Evolutionary conservation across 352 stramenopile genomes (phyloP).

Genomic region (Nothophytophthora sp.): DNA sequence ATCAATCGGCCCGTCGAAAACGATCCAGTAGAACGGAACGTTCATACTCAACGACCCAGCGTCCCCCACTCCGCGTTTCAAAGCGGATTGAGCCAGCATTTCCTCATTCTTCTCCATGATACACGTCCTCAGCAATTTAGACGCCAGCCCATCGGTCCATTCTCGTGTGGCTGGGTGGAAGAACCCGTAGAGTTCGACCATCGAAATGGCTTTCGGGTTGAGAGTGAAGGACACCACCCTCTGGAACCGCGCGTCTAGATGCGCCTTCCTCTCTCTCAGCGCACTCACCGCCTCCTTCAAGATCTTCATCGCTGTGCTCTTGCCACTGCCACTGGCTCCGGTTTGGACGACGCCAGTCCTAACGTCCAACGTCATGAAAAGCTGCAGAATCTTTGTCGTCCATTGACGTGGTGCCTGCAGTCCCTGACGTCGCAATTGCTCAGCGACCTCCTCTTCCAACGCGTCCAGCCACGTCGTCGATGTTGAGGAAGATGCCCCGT

Average conservation of each 20-base stretch:
- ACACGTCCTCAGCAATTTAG: constrained; percentile 69
- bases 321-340: constrained; percentile 70
- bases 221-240: constrained; percentile 56
- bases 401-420: constrained; percentile 74
- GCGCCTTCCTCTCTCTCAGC: constrained; percentile 43
- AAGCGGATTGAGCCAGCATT: constrained; percentile 24
- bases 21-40: constrained; percentile 78
- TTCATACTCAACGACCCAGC: constrained; percentile 20
- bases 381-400: constrained; percentile 88
- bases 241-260: constrained; percentile 60
- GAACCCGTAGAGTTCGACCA: constrained; percentile 84
- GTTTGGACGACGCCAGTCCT: constrained; percentile 88
- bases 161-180: constrained; percentile 84
- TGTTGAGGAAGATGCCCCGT: constrained; percentile 10
- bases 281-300: constrained; percentile 52
- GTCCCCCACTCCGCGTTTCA: constrained; percentile 17
- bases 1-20: constrained; percentile 83
- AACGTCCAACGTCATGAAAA: constrained; percentile 93
- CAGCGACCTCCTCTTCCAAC: constrained; percentile 76
- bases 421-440: constrained; percentile 61
- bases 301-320: constrained; percentile 52
- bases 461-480: constrained; percentile 35
- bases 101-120: constrained; percentile 72
- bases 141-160: constrained; percentile 83
- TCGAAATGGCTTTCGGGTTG: constrained; percentile 83